Evolutionary conservation across 768 basidiomycete genomes (phyloP).

Genomic region (Boletellus ananiceps): DNA sequence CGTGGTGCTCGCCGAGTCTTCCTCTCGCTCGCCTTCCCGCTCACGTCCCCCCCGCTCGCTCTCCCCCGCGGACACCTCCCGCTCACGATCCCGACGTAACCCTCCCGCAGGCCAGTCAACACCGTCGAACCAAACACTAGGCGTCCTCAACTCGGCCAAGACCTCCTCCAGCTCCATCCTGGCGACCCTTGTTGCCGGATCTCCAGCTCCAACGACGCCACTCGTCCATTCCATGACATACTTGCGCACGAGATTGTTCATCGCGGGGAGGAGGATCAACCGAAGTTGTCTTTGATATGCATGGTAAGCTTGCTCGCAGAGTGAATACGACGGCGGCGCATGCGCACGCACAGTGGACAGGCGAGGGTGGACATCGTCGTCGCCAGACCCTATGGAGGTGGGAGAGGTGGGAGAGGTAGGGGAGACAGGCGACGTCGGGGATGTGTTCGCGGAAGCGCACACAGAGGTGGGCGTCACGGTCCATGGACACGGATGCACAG

Average conservation of each 20-base stretch:
- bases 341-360: constrained; percentile 44
- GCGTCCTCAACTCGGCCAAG: constrained; percentile 48
- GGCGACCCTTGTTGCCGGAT: constrained; percentile 54
- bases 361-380: constrained; percentile 42
- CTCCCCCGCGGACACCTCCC: constrained; percentile 30
- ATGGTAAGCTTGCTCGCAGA: constrained; percentile 62
- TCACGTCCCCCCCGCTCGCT: constrained; percentile 32
- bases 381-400: background rate
- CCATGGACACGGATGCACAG: constrained; percentile 62
- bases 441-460: constrained; percentile 4
- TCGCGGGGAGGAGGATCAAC: constrained; percentile 55
- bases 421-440: constrained; percentile 24
- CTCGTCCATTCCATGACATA: constrained; percentile 59
- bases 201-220: constrained; percentile 34
- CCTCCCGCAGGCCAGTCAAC: constrained; percentile 51
- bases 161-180: constrained; percentile 63
- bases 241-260: constrained; percentile 65
- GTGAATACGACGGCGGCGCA: constrained; percentile 53
- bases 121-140: constrained; percentile 67
- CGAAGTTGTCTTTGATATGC: constrained; percentile 58
- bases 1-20: constrained; percentile 44
- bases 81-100: constrained; percentile 31
- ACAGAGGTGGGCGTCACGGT: constrained; percentile 26
- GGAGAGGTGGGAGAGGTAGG: constrained; percentile 17
- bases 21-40: constrained; percentile 35